Base-by-base conservation (phyloP, 139 green algal species). In the Asterochloris erici region DNA sequence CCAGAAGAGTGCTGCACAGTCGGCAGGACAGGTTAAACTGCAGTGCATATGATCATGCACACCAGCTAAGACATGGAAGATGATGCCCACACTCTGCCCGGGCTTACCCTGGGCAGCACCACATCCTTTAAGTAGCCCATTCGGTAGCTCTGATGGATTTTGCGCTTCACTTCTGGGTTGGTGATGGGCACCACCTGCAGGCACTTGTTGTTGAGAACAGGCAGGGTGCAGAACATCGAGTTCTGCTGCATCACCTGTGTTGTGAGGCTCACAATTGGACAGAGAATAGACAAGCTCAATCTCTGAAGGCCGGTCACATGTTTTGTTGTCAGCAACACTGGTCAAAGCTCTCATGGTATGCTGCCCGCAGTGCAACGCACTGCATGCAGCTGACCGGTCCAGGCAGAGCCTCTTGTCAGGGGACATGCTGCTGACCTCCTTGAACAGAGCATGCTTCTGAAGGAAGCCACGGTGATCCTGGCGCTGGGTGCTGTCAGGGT, bases 71-170 rank as follows among this genome's bases (percentile, higher is more conserved):
- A 85, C 66, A 89, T 95, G 68, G 92, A 93, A 47, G 99, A 87
- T 27, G 93, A 97, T 47, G 92, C 89, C 82, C 97, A 98, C 27
- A 94, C 96, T 13, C 89, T 91, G 86, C 99, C 96, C 79, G 98
- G 96, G 81, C 99, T 87, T 60, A 92, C 89, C n/a, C 95, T 86
- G 9, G 97, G 94, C 82, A 99, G 87, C 63, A 99, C 95, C 26
- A 97, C 95, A 79, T 99, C 97, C 83, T 98, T 97, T 14, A 98
- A 81, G 86, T 98, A 98, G 73, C 93, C 90, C 79, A 97, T 94
- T 62, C 95, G 88, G 86, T 98, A 98, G 54, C 95, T 97, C 85
- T 98, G 95, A 86, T 98, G 96, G 78, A 99, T 99, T 81, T 98
- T 98, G 29, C 89, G 85, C 9, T 91, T 83, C n/a, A 97, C 81